Evolutionary conservation across 352 stramenopile species (phyloP), one percentile per base, ranked within the genome.

Genomic region (Pythium phragmitis): DNA sequence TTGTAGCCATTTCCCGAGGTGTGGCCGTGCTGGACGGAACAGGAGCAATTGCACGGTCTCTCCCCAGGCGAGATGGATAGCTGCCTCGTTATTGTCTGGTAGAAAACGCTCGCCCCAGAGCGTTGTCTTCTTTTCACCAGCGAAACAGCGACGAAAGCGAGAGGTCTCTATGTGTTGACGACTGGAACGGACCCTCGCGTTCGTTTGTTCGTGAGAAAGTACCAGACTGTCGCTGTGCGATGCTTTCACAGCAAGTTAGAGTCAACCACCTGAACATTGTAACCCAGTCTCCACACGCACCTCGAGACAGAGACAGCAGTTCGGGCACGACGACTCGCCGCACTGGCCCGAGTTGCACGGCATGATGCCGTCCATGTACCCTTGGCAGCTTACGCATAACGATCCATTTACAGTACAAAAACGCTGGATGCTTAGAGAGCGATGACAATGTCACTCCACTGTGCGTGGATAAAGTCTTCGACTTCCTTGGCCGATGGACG

Each of bases 301-400:
- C 77, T 98, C 94, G 6, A 96, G 45, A 59, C 89, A 98, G 66
- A 98, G 89, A 60, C 91, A 98, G n/a, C 70, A 46, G 57, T 94
- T 87, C 42, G 94, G 94, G 61, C 90, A 97, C 23, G 68, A 83
- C 12, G 78, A 72, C 70, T 98, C 94, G 39, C 92, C 85, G 57
- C 92, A 89, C 13, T 87, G 67, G 4, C 94, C 94, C 2, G 91
- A 86, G 60, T 91, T 76, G 69, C 92, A 97, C 41, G 86, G 95
- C 60, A 96, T 90, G 23, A 95, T 79, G 59, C 84, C 82, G 50
- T 95, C 88, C 75, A 98, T 96, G 73, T 97, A 97, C 11, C 91
- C 88, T 73, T 98, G 92, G 71, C 92, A 98, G 74, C 91, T 39
- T 39, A 12, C 34, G 39, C 1, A 46, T 46, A 46, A 46, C 19